These are phyloP conservation scores for Erythrobasidium hasegawianum DNA, from an alignment of 1,284 basidiomycete species.

Conservation along the genomic window DNA sequence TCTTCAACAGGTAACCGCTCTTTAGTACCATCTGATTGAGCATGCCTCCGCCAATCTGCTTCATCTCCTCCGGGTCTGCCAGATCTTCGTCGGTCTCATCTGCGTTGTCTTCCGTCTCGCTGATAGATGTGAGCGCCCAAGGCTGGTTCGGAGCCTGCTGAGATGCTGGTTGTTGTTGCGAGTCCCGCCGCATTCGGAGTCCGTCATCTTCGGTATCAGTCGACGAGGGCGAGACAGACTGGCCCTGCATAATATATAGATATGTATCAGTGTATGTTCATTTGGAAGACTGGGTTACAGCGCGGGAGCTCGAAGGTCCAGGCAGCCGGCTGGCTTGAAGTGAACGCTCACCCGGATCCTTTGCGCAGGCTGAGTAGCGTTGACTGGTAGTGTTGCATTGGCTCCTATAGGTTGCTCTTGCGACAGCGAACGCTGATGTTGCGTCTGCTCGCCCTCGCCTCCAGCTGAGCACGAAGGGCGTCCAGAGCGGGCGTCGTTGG, in stretches of 20 bases:
- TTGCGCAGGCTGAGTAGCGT: too few relatives aligned
- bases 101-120: slow-evolving; percentile 9
- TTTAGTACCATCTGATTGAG: slow-evolving; percentile 70
- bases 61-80: slow-evolving; percentile 19
- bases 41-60: slow-evolving; percentile 37
- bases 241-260: neutral
- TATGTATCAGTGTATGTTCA: too few relatives aligned
- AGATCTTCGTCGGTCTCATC: slow-evolving; percentile 9
- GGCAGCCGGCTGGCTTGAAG: too few relatives aligned
- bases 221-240: neutral
- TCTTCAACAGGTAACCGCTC: slow-evolving; percentile 88
- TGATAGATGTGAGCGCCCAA: neutral
- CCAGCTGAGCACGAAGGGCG: too few relatives aligned
- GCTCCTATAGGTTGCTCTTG: too few relatives aligned
- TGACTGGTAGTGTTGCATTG: too few relatives aligned
- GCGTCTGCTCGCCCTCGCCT: too few relatives aligned
- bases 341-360: too few relatives aligned
- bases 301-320: too few relatives aligned
- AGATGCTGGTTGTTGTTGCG: neutral
- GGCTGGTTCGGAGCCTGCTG: neutral
- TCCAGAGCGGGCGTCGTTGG: too few relatives aligned
- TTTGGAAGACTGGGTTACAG: too few relatives aligned
- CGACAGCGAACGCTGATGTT: too few relatives aligned
- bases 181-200: neutral
- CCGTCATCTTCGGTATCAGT: slow-evolving; percentile 2